A percentile compares a stretch with the other conserved stretches of the same genome.
phyloP scores from a whole-genome alignment of 352 stramenopile species.

The Peronosclerospora sorghi region DNA sequence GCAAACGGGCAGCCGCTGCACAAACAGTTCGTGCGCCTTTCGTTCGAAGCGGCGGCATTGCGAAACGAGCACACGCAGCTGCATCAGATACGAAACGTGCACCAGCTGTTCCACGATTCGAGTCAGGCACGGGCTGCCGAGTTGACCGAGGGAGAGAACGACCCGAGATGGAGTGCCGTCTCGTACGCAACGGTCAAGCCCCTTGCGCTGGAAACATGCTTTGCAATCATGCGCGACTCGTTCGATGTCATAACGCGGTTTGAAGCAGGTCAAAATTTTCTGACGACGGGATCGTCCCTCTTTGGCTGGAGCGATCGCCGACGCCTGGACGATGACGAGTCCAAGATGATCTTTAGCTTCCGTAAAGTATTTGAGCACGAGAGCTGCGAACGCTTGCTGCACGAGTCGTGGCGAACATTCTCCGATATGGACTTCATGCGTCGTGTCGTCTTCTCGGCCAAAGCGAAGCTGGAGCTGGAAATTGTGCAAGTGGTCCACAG shows the following conservation, averaged over 20 bases:
- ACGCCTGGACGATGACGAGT: conserved; percentile 26
- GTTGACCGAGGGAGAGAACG: conserved; percentile 25
- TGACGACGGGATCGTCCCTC: conserved; percentile 35
- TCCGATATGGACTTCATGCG: conserved; percentile 26
- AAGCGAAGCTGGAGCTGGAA: conserved; percentile 33
- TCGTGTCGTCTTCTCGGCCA: conserved; percentile 34
- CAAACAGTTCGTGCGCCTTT: conserved; percentile 27
- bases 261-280: conserved; percentile 28
- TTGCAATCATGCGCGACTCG: conserved; percentile 43
- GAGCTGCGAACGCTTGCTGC: conserved; percentile 26
- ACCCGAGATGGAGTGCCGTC: conserved; percentile 37
- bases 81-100: conserved; percentile 35
- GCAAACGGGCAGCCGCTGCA: conserved; percentile 17
- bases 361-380: conserved; percentile 31
- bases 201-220: conserved; percentile 18
- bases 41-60: conserved; percentile 29
- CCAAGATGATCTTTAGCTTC: conserved; percentile 55
- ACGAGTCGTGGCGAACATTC: conserved; percentile 33
- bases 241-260: conserved; percentile 45
- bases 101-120: conserved; percentile 48
- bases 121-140: conserved; percentile 27
- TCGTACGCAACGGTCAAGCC: conserved; percentile 25
- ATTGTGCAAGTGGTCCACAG: conserved; percentile 38
- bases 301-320: conserved; percentile 56
- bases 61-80: conserved; percentile 40